Evolutionary conservation across 2,329 filamentous ascomycete genomes (phyloP), one percentile per base, ranked within the genome.

Genomic region (Pseudogymnoascus sp.): DNA sequence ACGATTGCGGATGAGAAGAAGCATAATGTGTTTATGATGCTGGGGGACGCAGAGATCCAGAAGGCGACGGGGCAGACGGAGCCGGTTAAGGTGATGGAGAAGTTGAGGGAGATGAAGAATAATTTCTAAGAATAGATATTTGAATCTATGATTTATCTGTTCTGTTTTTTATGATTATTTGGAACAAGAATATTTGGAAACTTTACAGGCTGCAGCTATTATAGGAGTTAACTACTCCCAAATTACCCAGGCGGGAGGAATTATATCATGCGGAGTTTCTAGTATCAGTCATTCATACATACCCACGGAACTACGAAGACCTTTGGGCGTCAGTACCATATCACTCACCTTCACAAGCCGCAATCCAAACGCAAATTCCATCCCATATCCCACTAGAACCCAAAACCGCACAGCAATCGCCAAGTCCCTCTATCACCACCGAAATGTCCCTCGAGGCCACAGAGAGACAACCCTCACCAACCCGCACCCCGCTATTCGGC

Each of bases 1-100:
- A 99, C 93, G 0, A 98, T 99, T 75, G 93, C 89, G 0, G 92
- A 99, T 72, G 95, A 99, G 78, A 98, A 98, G 90, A 79, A 90
- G 78, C 92, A 98, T 75, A 99, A 99, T 72, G 91, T 96, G 1
- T 99, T 99, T 72, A 98, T 99, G 95, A 84, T 90, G 68, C 82
- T 96, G 37, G 81, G 92, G 84, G 93, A 97, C 70, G 89, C 91
- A 0, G 84, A 84, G 66, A 88, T 99, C 62, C 91, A 96, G 72
- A 89, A 91, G 77, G 88, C 84, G 10, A 95, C 91, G 0, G 91
- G 91, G 43, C 86, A 91, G 78, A 91, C 84, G 0, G 84, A 93
- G 41, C 88, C 92, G 0, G 81, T 93, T 1, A 86, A 89, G 60
- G 92, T 97, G 14, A 96, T 99, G 90, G 83, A 82, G 33, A 88